Evolutionary conservation across 176 grass and related monocot species (phyloP).

Genomic region (Chloris gayana): DNA sequence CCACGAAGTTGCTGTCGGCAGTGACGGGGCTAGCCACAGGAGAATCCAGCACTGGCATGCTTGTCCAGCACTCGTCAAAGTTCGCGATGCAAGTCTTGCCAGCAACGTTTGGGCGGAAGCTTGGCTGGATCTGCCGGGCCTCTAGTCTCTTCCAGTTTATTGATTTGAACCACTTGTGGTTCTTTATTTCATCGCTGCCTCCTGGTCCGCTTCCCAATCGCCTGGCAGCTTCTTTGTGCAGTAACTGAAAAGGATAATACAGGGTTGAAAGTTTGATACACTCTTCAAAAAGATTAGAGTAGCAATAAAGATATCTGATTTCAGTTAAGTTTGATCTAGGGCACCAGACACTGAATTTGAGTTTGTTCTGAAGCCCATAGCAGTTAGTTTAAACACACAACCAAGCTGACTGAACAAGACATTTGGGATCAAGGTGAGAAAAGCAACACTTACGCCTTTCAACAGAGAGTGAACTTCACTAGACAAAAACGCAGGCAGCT

Average conservation of each 20-base stretch:
- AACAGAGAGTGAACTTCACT: constrained; percentile 92
- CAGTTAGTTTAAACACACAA: neutral
- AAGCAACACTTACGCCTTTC: constrained; percentile 78
- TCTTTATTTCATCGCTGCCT: constrained; percentile 81
- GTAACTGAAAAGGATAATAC: constrained; percentile 50
- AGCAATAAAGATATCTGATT: neutral
- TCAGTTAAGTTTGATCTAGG: neutral
- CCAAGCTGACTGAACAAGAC: neutral
- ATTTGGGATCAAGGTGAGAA: constrained; percentile 10
- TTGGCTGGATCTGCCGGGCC: constrained; percentile 75
- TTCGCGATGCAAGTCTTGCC: constrained; percentile 82
- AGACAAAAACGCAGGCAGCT: constrained; percentile 73
- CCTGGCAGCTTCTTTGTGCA: constrained; percentile 84
- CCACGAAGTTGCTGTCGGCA: constrained; percentile 67
- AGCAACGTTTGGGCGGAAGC: constrained; percentile 84
- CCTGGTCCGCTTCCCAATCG: constrained; percentile 66
- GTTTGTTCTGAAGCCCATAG: neutral
- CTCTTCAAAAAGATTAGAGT: constrained; percentile 3
- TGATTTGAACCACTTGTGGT: constrained; percentile 94
- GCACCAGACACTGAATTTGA: neutral
- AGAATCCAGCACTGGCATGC: constrained; percentile 81
- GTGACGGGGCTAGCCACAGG: constrained; percentile 82
- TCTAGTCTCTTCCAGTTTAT: constrained; percentile 94
- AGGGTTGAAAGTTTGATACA: neutral
- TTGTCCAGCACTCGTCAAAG: constrained; percentile 92